Evolutionary conservation across 805 yeast genomes (phyloP).

Genomic region (Ogataea parapolymorpha): DNA sequence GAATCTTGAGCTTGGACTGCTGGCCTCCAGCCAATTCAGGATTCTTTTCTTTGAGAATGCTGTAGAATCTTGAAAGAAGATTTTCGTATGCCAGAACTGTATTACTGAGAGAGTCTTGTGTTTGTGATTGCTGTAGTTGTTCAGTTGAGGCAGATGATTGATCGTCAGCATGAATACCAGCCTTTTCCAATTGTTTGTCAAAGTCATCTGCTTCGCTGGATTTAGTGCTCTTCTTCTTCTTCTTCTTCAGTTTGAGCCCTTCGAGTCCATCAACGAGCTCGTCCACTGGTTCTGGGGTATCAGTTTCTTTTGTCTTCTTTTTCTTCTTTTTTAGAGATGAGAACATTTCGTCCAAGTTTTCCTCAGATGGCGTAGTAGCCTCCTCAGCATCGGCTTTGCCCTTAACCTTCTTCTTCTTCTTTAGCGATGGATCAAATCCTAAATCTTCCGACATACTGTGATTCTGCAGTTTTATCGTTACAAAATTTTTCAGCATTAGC

Average conservation of each 20-base stretch:
- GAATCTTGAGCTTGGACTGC: slow-evolving; percentile 90
- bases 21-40: slow-evolving; percentile 98
- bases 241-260: slow-evolving; percentile 70
- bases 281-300: slow-evolving; percentile 37
- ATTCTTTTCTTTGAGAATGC: slow-evolving; percentile 82
- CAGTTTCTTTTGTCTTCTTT: slow-evolving; percentile 60
- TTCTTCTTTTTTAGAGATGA: slow-evolving; percentile 84
- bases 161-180: slow-evolving; percentile 67
- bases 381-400: slow-evolving; percentile 33
- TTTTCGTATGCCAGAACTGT: slow-evolving; percentile 66
- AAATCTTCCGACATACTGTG: slow-evolving; percentile 37
- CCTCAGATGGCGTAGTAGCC: slow-evolving; percentile 37
- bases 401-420: slow-evolving; percentile 72
- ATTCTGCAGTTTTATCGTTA: slow-evolving; percentile 1
- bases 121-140: slow-evolving; percentile 9
- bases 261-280: slow-evolving; percentile 59
- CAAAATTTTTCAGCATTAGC: slow-evolving; percentile 14
- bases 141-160: slow-evolving; percentile 17
- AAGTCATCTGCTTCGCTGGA: slow-evolving; percentile 68
- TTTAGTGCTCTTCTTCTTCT: slow-evolving; percentile 68
- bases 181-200: slow-evolving; percentile 84
- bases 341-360: slow-evolving; percentile 58
- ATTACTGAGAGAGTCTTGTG: slow-evolving; percentile 36
- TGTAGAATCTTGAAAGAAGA: slow-evolving; percentile 81
- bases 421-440: slow-evolving; percentile 73